Conservation (phyloP, 352 stramenopile genomes). For the Pythium aristosporum region DNA sequence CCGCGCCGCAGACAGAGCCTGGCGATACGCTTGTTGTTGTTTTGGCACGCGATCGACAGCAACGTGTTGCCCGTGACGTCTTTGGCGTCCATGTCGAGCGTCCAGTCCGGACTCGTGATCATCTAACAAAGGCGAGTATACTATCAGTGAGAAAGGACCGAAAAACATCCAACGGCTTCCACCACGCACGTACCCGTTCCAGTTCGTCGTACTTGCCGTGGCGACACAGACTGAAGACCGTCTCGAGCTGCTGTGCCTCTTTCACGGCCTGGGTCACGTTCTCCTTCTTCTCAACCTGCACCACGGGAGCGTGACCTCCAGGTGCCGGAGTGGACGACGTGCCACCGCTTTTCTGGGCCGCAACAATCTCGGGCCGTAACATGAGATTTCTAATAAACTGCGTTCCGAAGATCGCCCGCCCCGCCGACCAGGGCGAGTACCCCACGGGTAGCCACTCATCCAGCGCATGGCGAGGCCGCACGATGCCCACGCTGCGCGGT, state of each 20-base stretch:
- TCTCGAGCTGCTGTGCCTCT: conserved; percentile 86
- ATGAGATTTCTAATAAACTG: conserved; percentile 71
- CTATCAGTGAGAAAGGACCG: conserved; percentile 21
- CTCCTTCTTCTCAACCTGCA: conserved; percentile 51
- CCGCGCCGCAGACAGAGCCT: conserved; percentile 93
- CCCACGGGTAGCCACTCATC: conserved; percentile 88
- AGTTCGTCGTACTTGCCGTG: conserved; percentile 91
- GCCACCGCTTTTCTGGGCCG: conserved; percentile 26
- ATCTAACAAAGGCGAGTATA: conserved; percentile 35
- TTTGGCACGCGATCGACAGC: conserved; percentile 93
- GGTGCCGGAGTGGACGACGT: not conserved
- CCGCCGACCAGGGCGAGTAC: conserved; percentile 93
- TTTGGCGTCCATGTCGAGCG: conserved; percentile 89
- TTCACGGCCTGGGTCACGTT: conserved; percentile 82
- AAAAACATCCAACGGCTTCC: too few relatives aligned
- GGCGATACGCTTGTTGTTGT: conserved; percentile 95
- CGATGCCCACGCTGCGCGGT: conserved; percentile 81
- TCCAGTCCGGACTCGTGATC: conserved; percentile 90
- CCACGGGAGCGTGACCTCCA: not conserved
- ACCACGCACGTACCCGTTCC: conserved; percentile 44
- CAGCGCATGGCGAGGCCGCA: conserved; percentile 76
- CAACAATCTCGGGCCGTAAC: conserved; percentile 48
- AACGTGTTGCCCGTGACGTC: conserved; percentile 92
- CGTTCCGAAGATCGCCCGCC: conserved; percentile 51
- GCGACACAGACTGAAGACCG: conserved; percentile 87